Evolutionary conservation across 805 yeast genomes (phyloP), one percentile per base, ranked within the genome.

Genomic region (Candida ulmi): DNA sequence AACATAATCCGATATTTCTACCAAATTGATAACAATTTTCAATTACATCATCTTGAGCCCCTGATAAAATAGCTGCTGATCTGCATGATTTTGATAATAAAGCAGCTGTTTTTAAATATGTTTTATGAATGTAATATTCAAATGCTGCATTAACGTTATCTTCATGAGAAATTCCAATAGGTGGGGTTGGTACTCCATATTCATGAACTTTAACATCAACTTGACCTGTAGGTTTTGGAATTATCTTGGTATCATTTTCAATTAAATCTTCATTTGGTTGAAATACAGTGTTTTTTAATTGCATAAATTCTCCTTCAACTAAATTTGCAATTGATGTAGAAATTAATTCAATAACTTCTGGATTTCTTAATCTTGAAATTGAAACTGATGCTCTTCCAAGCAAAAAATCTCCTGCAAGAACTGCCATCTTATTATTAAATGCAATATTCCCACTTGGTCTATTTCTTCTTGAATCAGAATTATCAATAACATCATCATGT

Each of bases 231-330:
- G 82, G 73, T 12, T 53, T 50, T 5, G 88, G 88, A 46, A 62
- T 74, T 54, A 34, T 54, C 36, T 61, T 52, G 2, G 54, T 51
- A 37, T 67, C 74, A 40, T 66, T 74, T 45, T 75, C 86, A 42
- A 71, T 66, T 17, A 69, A 61, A 33, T 62, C 58, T 25, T 67
- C 57, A 37, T 70, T 57, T 26, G 76, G 77, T 43, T 69, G 74
- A 31, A 83, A 66, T 8, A 90, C 93, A 0, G 96, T 88, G 63
- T 93, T 93, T 52, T 91, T 90, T 68, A 93, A 75, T 66, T 93
- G 99, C 98, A 93, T 93, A 60, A 93, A 91, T 65, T 93, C 99
- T 37, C 99, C 99, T 65, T 93, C 99, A 1, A 93, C 98, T 44
- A 93, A 71, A 59, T 93, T 93, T 11, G 98, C 99, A 58, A 93